Percentiles rank a stretch among this genome's conserved stretches.
phyloP scores from a whole-genome alignment of 805 yeast genomes.

The Yarrowia sp. region DNA sequence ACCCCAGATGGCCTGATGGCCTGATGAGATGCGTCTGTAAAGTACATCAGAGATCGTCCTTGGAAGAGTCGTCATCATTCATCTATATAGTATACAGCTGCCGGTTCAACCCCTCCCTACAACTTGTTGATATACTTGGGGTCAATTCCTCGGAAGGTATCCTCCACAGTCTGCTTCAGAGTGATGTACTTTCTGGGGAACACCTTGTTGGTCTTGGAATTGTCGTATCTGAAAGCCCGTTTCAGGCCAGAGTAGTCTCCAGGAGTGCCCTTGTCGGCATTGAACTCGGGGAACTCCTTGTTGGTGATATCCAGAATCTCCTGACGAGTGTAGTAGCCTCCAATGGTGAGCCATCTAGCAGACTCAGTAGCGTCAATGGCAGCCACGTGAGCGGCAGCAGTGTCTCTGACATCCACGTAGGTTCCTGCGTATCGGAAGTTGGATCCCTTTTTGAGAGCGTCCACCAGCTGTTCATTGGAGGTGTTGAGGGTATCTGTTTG shows the following conservation, averaged over 20 bases:
- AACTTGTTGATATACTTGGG: conserved; percentile 19
- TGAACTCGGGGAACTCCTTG: conserved; percentile 14
- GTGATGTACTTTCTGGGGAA: conserved; percentile 14
- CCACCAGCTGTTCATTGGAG: conserved; percentile 45
- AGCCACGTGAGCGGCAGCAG: conserved; percentile 62
- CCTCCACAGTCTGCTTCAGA: conserved; percentile 7
- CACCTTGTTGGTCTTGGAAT: conserved; percentile 35
- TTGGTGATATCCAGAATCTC: conserved; percentile 42
- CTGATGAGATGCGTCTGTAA: too few species aligned
- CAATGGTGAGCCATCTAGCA: conserved; percentile 45
- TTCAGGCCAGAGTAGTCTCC: conserved; percentile 7
- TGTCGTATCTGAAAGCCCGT: conserved; percentile 7
- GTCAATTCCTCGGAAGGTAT: conserved; percentile 5
- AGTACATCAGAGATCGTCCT: too few species aligned
- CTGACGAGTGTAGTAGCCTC: conserved; percentile 43
- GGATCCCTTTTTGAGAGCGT: not conserved
- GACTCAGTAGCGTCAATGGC: conserved; percentile 52
- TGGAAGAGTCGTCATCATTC: too few species aligned
- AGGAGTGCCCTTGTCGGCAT: conserved; percentile 20
- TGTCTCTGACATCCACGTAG: conserved; percentile 66
- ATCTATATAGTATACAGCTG: too few species aligned
- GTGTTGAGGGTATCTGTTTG: conserved; percentile 50
- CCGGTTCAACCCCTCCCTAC: not conserved
- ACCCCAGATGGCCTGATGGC: too few species aligned
- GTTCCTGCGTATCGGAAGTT: conserved; percentile 22